Conservation (phyloP, 257 asterid species). For the Lantana camara region DNA sequence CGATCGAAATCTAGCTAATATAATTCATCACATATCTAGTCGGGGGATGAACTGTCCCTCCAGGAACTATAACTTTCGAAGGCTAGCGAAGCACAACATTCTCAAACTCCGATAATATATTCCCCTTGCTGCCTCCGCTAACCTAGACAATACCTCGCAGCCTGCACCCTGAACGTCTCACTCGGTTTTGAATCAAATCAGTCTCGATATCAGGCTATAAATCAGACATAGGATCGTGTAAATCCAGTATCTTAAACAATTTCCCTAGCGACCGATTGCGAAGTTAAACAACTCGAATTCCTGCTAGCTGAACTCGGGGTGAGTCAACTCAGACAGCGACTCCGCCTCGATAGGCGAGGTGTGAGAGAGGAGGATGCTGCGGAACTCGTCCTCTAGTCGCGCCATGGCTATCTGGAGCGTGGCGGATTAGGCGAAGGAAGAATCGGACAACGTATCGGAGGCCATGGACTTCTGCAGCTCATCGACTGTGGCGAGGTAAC, state of each 20-base stretch:
- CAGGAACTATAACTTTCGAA: slow-evolving; percentile 70
- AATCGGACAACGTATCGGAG: slow-evolving; percentile 46
- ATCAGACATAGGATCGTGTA: slow-evolving; percentile 74
- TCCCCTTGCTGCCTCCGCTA: slow-evolving; percentile 83
- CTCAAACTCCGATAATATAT: slow-evolving; percentile 78
- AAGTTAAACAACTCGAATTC: slow-evolving; percentile 65
- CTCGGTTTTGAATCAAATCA: slow-evolving; percentile 68
- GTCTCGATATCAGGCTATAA: slow-evolving; percentile 71
- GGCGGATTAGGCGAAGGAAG: slow-evolving; percentile 40
- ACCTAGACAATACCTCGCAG: slow-evolving; percentile 77
- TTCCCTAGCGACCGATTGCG: slow-evolving; percentile 84
- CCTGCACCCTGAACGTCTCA: slow-evolving; percentile 70
- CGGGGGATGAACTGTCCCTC: slow-evolving; percentile 89
- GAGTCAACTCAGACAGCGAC: slow-evolving; percentile 54
- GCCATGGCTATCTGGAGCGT: slow-evolving; percentile 97
- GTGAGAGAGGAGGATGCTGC: slow-evolving; percentile 67
- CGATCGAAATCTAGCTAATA: slow-evolving; percentile 71
- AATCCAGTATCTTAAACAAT: slow-evolving; percentile 85
- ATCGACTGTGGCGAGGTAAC: slow-evolving; percentile 78
- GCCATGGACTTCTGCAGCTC: slow-evolving; percentile 64
- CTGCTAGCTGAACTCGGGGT: slow-evolving; percentile 36
- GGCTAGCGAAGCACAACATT: slow-evolving; percentile 80
- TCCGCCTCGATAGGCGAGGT: slow-evolving; percentile 66
- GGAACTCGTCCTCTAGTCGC: slow-evolving; percentile 95
- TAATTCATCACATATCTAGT: slow-evolving; percentile 94